Evolutionary conservation across 345 rosid genomes (phyloP).

Genomic region (Orychophragmus violaceus): DNA sequence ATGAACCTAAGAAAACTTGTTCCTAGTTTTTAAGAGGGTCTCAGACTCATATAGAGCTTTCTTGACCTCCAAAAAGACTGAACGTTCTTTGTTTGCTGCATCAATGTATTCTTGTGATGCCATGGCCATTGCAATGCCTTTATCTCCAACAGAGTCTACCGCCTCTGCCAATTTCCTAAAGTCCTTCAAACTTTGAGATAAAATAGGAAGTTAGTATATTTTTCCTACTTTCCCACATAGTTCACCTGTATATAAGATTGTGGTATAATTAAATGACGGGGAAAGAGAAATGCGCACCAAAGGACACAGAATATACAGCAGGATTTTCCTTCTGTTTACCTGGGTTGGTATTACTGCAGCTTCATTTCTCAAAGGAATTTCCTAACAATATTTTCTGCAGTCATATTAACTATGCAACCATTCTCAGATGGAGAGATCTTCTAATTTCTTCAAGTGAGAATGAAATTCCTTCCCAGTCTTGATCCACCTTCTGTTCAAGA

Average conservation of each 20-base stretch:
- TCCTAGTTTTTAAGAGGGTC: not conserved
- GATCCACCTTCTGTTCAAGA: conserved; percentile 76
- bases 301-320: not conserved
- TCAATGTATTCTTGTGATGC: conserved; percentile 80
- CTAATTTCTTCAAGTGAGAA: conserved; percentile 85
- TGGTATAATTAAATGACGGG: not conserved
- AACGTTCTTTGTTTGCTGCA: conserved; percentile 51
- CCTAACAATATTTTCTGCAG: conserved; percentile 59
- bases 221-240: conserved; percentile 95
- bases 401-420: conserved; percentile 78
- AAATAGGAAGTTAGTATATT: conserved; percentile 32
- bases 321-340: conserved; percentile 32
- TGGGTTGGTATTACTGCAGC: conserved; percentile 93
- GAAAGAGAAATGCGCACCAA: not conserved
- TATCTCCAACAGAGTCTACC: conserved; percentile 55
- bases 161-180: conserved; percentile 63
- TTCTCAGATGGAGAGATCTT: conserved; percentile 59
- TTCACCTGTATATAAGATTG: conserved; percentile 52
- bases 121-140: conserved; percentile 69
- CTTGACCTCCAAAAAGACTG: not conserved
- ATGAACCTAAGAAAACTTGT: not conserved
- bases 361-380: conserved; percentile 74
- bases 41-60: not conserved
- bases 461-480: conserved; percentile 80
- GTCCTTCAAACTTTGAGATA: conserved; percentile 30